Evolutionary conservation across 2,329 filamentous ascomycete species (phyloP), one percentile per base, ranked within the genome.

Genomic region (Hypoxylon sp.): DNA sequence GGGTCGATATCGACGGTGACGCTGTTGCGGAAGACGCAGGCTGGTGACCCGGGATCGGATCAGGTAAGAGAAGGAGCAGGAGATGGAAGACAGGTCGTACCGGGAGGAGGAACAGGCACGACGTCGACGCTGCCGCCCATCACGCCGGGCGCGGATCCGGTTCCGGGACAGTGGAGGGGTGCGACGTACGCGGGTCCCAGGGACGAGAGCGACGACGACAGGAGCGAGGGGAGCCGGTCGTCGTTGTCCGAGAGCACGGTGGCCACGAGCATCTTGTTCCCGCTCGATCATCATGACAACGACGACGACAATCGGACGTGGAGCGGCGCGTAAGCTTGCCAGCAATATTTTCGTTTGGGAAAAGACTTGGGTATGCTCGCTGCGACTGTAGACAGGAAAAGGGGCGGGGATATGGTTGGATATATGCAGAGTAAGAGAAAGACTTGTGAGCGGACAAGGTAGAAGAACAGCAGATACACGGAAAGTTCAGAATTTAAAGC

Each of bases 251-350:
- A 20, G 27, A 62, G 54, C 21, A 67, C 61, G 15, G 50, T 63
- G 1, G 53, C 61, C 21, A 69, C 67, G 23, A 68, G 65, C 20
- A 64, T 68, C 31, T 37, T 68, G 2, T 70, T 65, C 35, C 60
- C 60, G 3, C 24, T 38, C 7, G 56, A 63, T n/a, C n/a, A n/a
- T n/a, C n/a, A n/a, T 31, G 27, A 4, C 27, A n/a, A 33, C 8
- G 29, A 33, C 8, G 57, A 57, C 3, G 60, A 63, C 26, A 7
- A 56, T 13, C 4, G 20, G 33, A n/a, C 43, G 5, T 37, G 40
- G 26, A 41, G 24, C 11, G 2, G 20, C 37, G 33, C 21, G 41
- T 18, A 47, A n/a, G 17, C 4, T 33, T 33, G 29, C 11, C 11
- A 3, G 29, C 29, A 15, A 11, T 15, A n/a, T n/a, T 2, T n/a